A percentile compares a stretch with the other conserved stretches of the same genome.
Conservation (phyloP, 108 stramenopile genomes). For the Conticribra weissflogii region DNA sequence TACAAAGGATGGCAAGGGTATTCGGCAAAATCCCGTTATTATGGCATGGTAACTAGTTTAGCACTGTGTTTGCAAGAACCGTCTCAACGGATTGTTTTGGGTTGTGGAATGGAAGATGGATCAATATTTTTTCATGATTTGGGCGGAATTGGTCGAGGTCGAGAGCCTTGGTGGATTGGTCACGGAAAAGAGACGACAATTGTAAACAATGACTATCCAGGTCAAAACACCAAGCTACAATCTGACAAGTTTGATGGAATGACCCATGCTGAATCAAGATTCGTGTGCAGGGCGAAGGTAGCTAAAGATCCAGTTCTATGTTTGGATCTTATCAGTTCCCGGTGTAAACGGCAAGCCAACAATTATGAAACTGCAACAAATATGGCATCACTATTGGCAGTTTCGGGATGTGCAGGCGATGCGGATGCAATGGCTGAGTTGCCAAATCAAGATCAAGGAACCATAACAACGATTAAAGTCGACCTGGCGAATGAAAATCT, state of each 20-base stretch:
- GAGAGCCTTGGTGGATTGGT: conserved; percentile 21
- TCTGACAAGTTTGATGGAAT: background rate
- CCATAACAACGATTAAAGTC: conserved; percentile 67
- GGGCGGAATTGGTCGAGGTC: conserved; percentile 23
- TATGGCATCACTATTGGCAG: conserved; percentile 54
- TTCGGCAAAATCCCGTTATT: conserved; percentile 7
- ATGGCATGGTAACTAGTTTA: conserved; percentile 83
- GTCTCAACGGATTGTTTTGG: conserved; percentile 49
- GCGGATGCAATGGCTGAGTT: conserved; percentile 56
- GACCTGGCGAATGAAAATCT: conserved; percentile 22
- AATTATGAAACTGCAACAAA: background rate
- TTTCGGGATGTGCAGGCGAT: conserved; percentile 84
- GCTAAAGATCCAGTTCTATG: conserved; percentile 74
- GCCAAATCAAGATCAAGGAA: conserved; percentile 56
- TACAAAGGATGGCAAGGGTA: background rate
- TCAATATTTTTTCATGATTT: conserved; percentile 75
- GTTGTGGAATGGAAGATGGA: conserved; percentile 88
- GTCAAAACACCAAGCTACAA: background rate
- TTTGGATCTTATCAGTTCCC: conserved; percentile 66
- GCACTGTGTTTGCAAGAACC: conserved; percentile 48
- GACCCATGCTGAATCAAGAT: conserved; percentile 9
- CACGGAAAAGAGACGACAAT: background rate
- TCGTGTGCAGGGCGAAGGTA: conserved; percentile 33
- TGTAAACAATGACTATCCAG: background rate
- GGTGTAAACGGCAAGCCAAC: background rate